Percentiles rank a stretch among this genome's conserved stretches.
Conservation (phyloP, 257 asterid genomes). For the Eustoma russellianum region DNA sequence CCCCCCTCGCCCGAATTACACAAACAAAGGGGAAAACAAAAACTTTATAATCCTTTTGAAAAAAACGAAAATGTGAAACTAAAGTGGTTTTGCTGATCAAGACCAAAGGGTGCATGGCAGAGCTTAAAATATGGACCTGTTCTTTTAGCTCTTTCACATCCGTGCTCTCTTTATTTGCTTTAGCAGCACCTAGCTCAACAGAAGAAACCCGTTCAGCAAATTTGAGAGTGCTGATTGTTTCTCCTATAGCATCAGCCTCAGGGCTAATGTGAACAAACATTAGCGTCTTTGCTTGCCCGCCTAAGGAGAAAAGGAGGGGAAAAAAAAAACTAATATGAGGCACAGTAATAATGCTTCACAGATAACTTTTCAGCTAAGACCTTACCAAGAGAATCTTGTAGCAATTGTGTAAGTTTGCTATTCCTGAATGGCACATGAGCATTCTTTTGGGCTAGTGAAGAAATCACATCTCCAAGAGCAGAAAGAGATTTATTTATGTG, state of each 20-base stretch:
- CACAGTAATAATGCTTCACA: not conserved
- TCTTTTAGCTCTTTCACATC: conserved; percentile 74
- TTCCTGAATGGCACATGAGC: conserved; percentile 77
- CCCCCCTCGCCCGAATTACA: too few species aligned
- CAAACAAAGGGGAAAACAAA: not conserved
- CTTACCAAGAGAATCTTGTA: conserved; percentile 82
- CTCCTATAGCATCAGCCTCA: conserved; percentile 62
- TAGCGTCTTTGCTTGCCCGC: conserved; percentile 81
- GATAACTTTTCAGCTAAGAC: not conserved
- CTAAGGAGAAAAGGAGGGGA: conserved; percentile 29
- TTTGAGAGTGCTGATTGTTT: conserved; percentile 75
- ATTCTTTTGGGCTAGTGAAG: conserved; percentile 68
- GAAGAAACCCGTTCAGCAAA: conserved; percentile 90
- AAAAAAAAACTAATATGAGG: not conserved
- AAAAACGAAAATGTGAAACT: not conserved
- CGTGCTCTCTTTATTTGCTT: conserved; percentile 54
- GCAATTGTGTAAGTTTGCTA: conserved; percentile 87
- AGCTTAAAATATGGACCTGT: conserved; percentile 37
- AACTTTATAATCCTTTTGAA: not conserved
- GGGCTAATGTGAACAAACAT: conserved; percentile 90
- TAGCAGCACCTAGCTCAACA: conserved; percentile 75
- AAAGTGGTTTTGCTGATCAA: not conserved
- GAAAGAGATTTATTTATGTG: conserved; percentile 73
- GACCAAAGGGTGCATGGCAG: not conserved
- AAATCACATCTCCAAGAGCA: conserved; percentile 83